Evolutionary conservation across 2,329 filamentous ascomycete species (phyloP), one percentile per base, ranked within the genome.

Genomic region (Aspergillus unguis): DNA sequence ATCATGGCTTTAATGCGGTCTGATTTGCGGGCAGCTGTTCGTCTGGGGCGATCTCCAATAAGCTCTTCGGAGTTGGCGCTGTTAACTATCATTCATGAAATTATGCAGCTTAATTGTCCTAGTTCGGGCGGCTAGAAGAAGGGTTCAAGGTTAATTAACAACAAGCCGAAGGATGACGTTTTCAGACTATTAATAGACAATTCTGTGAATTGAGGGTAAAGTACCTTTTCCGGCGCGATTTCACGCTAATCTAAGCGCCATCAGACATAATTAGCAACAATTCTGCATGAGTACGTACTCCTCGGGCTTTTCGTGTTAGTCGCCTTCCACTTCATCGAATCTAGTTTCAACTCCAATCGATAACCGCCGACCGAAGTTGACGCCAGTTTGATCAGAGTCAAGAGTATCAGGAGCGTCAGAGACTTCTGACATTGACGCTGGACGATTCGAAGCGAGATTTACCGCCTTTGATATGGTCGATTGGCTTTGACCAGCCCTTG

Each of bases 251-350:
- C 23, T 47, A 5, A 5, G 44, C 25, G 36, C 33, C 10, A 4
- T 6, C 11, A 9, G 37, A 43, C 54, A 53, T 48, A 57, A 59
- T 59, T 59, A 59, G 55, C 48, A 57, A 50, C 52, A 44, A 9
- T 51, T 44, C 36, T 50, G 46, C 40, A 41, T 42, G 43, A 42
- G 36, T n/a, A 44, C 44, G 6, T n/a, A 5, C n/a, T n/a, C 41
- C 35, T 42, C 25, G 29, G 11, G 31, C 9, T 28, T 4, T 10
- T n/a, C 11, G 33, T 31, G 29, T 17, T 1, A 17, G 17, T 17
- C 17, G 17, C 1, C 17, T 17, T 17, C 17, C 17, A 17, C 1
- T 17, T 17, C 17, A 17, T 17, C 17, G 1, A 17, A 3, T 9
- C 9, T 41, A 3, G 38, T 28, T 41, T 41, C 38, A 41, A 10